These are phyloP conservation scores for Trichoderma koningii DNA, from an alignment of 2,329 filamentous ascomycete species.

Conservation along the genomic window DNA sequence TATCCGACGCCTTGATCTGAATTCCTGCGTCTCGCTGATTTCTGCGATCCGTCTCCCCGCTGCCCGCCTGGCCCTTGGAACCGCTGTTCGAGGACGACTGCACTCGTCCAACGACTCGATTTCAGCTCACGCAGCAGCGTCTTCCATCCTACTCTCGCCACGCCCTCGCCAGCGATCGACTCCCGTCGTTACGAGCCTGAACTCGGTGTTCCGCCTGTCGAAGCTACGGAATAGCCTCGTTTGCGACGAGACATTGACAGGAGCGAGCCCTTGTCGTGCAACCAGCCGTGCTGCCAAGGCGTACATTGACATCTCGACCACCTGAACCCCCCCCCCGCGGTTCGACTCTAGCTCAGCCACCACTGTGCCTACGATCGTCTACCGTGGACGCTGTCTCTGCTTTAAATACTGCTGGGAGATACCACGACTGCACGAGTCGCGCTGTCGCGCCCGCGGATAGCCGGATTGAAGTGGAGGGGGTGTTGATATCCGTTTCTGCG, in stretches of 20 bases:
- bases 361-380: slow-evolving; percentile 1
- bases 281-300: not conserved
- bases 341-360: slow-evolving; percentile 23
- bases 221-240: not conserved
- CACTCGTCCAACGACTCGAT: slow-evolving; percentile 42
- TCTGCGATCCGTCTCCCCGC: slow-evolving; percentile 26
- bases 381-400: slow-evolving; percentile 8
- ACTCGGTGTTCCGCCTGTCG: not conserved
- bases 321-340: slow-evolving; percentile 4
- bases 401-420: slow-evolving; percentile 16
- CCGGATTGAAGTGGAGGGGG: slow-evolving; percentile 60
- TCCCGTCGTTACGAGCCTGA: not conserved
- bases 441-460: slow-evolving; percentile 46
- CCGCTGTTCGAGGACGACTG: slow-evolving; percentile 46
- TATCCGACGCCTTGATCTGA: slow-evolving; percentile 23
- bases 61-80: slow-evolving; percentile 31
- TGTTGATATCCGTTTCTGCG: slow-evolving; percentile 52
- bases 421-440: slow-evolving; percentile 40
- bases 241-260: slow-evolving; percentile 5
- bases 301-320: not conserved
- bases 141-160: slow-evolving; percentile 3
- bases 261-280: not conserved
- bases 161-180: not conserved
- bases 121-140: slow-evolving; percentile 19
- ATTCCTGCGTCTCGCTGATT: slow-evolving; percentile 29